Conservation (phyloP, 169 alveolate species). For the Plasmodium reichenowi region DNA sequence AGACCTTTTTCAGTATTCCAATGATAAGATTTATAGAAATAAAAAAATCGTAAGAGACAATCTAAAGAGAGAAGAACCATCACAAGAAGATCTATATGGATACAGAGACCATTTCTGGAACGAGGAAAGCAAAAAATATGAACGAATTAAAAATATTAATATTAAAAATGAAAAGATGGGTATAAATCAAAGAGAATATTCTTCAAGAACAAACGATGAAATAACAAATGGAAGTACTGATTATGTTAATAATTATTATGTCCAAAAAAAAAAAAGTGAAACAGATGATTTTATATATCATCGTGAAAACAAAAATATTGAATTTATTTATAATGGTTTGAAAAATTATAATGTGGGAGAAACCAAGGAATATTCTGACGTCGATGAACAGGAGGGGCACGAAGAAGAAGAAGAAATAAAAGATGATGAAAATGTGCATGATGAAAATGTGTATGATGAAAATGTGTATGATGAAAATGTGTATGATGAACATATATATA, state of each 20-base stretch:
- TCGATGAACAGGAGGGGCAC: constrained; percentile 7
- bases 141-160: background rate
- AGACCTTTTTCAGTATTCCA: constrained; percentile 12
- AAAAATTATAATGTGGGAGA: constrained; percentile 19
- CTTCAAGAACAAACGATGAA: constrained; percentile 42
- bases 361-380: constrained; percentile 47
- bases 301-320: constrained; percentile 2
- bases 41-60: constrained; percentile 7
- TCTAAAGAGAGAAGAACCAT: constrained; percentile 39
- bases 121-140: background rate
- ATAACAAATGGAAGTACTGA: constrained; percentile 63
- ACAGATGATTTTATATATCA: background rate
- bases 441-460: background rate
- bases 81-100: constrained; percentile 24
- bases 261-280: constrained; percentile 28
- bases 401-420: constrained; percentile 10
- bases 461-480: background rate
- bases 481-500: background rate
- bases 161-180: constrained; percentile 5
- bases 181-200: constrained; percentile 1
- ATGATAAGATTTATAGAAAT: constrained; percentile 11
- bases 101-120: background rate
- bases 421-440: background rate
- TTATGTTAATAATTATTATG: constrained; percentile 22
- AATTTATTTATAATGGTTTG: background rate